Percentiles rank a stretch among this genome's conserved stretches.
These are phyloP conservation scores for Xylaria sp. DNA, from an alignment of 2,329 filamentous ascomycete species.

Conservation along the genomic window DNA sequence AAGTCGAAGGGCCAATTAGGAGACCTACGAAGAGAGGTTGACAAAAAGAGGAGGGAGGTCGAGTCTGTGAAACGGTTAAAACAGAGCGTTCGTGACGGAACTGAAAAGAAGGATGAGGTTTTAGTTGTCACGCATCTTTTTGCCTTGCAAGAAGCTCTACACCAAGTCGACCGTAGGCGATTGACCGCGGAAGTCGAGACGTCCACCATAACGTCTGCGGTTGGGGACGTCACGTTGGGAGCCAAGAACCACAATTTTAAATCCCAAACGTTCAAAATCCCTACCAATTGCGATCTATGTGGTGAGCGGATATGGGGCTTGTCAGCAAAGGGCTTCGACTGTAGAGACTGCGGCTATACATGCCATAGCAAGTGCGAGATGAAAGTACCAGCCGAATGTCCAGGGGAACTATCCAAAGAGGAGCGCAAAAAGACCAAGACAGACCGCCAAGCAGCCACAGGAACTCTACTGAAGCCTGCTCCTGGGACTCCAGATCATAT, in stretches of 20 bases:
- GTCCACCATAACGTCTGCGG: constrained; percentile 85
- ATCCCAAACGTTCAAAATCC: constrained; percentile 98
- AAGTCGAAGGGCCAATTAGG: constrained; percentile 87
- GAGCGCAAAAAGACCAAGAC: constrained; percentile 93
- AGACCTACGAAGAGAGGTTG: constrained; percentile 80
- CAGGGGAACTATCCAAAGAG: constrained; percentile 91
- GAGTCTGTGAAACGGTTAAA: constrained; percentile 76
- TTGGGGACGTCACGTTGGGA: constrained; percentile 90
- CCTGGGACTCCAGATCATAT: constrained; percentile 56
- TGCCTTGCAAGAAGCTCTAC: constrained; percentile 79
- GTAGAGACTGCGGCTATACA: constrained; percentile 94
- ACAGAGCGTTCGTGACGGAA: constrained; percentile 78
- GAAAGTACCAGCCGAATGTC: constrained; percentile 96
- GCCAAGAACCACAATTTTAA: constrained; percentile 98
- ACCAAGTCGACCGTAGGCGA: constrained; percentile 81
- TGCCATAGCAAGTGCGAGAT: constrained; percentile 99
- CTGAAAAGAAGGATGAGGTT: constrained; percentile 87
- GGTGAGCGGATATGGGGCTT: constrained; percentile 97
- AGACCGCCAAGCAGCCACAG: constrained; percentile 80
- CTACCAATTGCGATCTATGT: constrained; percentile 96
- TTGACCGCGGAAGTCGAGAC: constrained; percentile 92
- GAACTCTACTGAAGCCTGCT: constrained; percentile 58
- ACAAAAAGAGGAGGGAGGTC: constrained; percentile 85
- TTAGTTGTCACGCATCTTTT: constrained; percentile 85
- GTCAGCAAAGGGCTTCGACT: constrained; percentile 95